Conservation (phyloP, 177 flowering plant genomes). For the Vitis hybrid region DNA sequence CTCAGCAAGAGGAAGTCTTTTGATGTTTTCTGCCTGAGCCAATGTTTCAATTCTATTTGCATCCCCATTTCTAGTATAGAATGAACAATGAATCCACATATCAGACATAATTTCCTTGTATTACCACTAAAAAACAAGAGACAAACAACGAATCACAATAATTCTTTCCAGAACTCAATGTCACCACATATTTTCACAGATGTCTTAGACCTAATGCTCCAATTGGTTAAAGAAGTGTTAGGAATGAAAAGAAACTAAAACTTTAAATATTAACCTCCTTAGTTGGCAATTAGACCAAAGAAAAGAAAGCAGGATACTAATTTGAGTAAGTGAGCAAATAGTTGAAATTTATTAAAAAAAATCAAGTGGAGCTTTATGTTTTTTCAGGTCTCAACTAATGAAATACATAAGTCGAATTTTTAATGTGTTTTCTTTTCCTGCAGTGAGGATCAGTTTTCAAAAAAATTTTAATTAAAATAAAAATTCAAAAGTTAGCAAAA, state of each 20-base stretch:
- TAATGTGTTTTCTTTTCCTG: too few species aligned
- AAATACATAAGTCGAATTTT: too few species aligned
- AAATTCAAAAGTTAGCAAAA: too few species aligned
- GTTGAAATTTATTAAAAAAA: too few species aligned
- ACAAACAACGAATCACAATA: too few species aligned
- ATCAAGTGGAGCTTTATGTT: too few species aligned
- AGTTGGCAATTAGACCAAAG: not conserved
- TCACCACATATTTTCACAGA: not conserved
- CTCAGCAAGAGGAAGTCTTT: constrained; percentile 53
- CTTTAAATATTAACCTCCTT: not conserved
- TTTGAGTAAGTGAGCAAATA: too few species aligned
- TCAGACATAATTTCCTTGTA: not conserved
- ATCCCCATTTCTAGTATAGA: constrained; percentile 23
- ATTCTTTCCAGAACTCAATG: too few species aligned
- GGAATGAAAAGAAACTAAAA: not conserved
- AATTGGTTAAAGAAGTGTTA: not conserved
- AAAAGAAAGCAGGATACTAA: not conserved
- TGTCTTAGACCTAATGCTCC: not conserved
- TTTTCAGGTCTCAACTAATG: too few species aligned
- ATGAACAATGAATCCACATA: not conserved
- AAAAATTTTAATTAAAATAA: too few species aligned
- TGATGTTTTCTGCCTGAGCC: not conserved
- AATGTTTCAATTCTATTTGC: constrained; percentile 4
- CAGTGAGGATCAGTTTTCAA: too few species aligned
- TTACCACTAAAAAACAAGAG: not conserved